Evolutionary conservation across 2,329 filamentous ascomycete species (phyloP).

Genomic region (Thelonectria blattea): DNA sequence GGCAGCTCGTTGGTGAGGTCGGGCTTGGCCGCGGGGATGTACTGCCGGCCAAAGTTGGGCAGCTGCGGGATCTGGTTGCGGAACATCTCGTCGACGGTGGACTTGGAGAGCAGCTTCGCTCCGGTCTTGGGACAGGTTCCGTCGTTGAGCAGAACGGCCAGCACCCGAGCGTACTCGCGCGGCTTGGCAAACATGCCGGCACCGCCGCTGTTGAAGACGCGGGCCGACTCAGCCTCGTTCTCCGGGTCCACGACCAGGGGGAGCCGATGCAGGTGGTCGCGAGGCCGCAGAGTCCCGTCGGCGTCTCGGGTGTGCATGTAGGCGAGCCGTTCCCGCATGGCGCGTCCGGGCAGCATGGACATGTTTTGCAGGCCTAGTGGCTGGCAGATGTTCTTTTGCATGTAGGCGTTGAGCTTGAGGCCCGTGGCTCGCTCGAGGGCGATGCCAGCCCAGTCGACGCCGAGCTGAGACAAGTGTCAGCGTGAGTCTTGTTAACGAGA

Average conservation of each 20-base stretch:
- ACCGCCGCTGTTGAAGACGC: slow-evolving; percentile 64
- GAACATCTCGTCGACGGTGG: slow-evolving; percentile 69
- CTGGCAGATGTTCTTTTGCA: slow-evolving; percentile 53
- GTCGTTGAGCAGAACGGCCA: slow-evolving; percentile 68
- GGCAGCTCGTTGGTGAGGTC: slow-evolving; percentile 53
- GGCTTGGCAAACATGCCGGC: slow-evolving; percentile 66
- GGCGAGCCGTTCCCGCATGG: slow-evolving; percentile 61
- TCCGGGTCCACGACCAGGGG: slow-evolving; percentile 49
- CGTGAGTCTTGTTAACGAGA: too few species aligned
- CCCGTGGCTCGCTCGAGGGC: slow-evolving; percentile 53
- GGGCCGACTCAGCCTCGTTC: slow-evolving; percentile 48
- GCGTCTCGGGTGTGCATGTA: slow-evolving; percentile 60
- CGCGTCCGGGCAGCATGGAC: slow-evolving; percentile 60
- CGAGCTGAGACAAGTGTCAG: slow-evolving; percentile 43
- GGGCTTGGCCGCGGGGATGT: slow-evolving; percentile 54
- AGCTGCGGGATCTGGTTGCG: slow-evolving; percentile 64
- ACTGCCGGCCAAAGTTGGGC: slow-evolving; percentile 57
- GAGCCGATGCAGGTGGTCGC: slow-evolving; percentile 58
- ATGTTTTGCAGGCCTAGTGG: slow-evolving; percentile 57
- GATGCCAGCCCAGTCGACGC: slow-evolving; percentile 61
- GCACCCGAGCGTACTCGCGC: slow-evolving; percentile 66
- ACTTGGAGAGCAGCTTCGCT: slow-evolving; percentile 57
- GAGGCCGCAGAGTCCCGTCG: slow-evolving; percentile 47
- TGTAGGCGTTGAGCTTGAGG: slow-evolving; percentile 53
- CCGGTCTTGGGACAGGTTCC: slow-evolving; percentile 65